Conservation (phyloP, 768 basidiomycete species). For the Gloeostereum incarnatum region DNA sequence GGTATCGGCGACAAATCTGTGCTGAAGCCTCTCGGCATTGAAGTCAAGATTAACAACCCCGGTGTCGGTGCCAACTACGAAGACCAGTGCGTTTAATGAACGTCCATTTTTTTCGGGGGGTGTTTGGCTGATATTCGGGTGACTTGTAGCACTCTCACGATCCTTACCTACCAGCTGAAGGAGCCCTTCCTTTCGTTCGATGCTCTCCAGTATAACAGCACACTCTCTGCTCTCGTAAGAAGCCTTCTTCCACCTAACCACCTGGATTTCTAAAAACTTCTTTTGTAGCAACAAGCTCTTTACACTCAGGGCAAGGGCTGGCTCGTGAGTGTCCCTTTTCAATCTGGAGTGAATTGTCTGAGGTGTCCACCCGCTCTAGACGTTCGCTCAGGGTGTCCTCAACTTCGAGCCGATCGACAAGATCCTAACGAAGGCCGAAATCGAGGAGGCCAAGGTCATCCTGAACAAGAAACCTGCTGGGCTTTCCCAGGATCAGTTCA, state of each 20-base stretch:
- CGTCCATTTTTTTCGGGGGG: neutral
- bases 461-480: conserved; percentile 17
- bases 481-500: conserved; percentile 16
- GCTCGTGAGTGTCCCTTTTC: conserved; percentile 13
- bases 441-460: conserved; percentile 12
- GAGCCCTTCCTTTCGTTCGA: conserved; percentile 19
- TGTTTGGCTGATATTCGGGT: neutral
- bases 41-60: conserved; percentile 20
- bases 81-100: conserved; percentile 15
- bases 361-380: conserved; percentile 10
- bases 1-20: conserved; percentile 18
- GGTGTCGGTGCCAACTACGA: conserved; percentile 24
- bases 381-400: conserved; percentile 18
- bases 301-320: conserved; percentile 18
- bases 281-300: conserved; percentile 16
- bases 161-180: conserved; percentile 20
- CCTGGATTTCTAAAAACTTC: neutral
- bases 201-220: conserved; percentile 18
- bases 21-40: conserved; percentile 14
- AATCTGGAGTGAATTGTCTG: neutral
- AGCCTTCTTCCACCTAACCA: neutral
- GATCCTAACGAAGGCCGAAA: conserved; percentile 15
- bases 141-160: conserved; percentile 15
- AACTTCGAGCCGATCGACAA: conserved; percentile 18
- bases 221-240: conserved; percentile 17